A percentile compares a stretch with the other conserved stretches of the same genome.
Evolutionary conservation across 495 filamentous ascomycete species (phyloP).

Genomic region (Hypoxylon subgilvum): DNA sequence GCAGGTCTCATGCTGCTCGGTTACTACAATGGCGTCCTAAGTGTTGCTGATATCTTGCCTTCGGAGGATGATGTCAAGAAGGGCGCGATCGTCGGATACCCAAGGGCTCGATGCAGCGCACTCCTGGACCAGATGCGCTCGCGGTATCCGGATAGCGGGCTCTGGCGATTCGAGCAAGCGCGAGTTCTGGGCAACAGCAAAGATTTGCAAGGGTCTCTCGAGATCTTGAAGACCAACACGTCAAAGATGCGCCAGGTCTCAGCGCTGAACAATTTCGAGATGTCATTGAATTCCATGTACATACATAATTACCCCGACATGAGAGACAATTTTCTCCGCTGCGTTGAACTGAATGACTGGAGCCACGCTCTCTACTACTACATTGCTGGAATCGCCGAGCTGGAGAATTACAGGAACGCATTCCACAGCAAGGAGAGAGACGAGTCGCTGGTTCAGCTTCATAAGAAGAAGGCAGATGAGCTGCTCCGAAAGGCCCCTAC

Average conservation of each 20-base stretch:
- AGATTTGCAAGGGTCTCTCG: constrained; percentile 70
- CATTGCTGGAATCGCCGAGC: constrained; percentile 75
- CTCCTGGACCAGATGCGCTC: constrained; percentile 75
- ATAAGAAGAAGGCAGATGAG: constrained; percentile 69
- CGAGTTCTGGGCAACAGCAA: constrained; percentile 74
- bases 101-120: constrained; percentile 68
- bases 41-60: constrained; percentile 86
- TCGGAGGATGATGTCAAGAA: constrained; percentile 56
- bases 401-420: constrained; percentile 77
- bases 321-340: constrained; percentile 75
- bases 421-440: constrained; percentile 61
- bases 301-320: constrained; percentile 73
- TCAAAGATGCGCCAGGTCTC: constrained; percentile 85
- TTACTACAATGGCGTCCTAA: constrained; percentile 85
- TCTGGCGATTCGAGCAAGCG: constrained; percentile 92
- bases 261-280: constrained; percentile 82
- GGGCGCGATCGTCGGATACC: constrained; percentile 69
- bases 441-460: constrained; percentile 47
- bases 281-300: constrained; percentile 79
- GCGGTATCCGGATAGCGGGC: constrained; percentile 78
- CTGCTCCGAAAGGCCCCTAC: constrained; percentile 73
- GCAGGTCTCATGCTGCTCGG: constrained; percentile 79
- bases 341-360: constrained; percentile 88
- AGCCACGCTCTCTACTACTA: constrained; percentile 89
- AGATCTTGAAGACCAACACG: constrained; percentile 60